Evolutionary conservation across 257 asterid genomes (phyloP), one percentile per base, ranked within the genome.

Genomic region (Nicotiana obtusifolia): DNA sequence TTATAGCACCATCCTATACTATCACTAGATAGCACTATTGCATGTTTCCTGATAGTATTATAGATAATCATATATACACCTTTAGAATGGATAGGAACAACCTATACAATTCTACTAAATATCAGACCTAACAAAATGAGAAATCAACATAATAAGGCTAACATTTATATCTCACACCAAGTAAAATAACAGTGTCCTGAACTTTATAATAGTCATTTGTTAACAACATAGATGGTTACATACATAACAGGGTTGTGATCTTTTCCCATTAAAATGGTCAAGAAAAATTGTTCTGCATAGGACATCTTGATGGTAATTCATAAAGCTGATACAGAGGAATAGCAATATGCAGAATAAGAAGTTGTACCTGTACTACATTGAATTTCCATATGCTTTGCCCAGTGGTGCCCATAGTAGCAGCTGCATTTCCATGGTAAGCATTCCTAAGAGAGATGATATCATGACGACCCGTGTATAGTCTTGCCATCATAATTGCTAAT

Each of bases 351-450:
- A 75, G 2, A 49, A 24, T 49, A 49, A 0, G 10, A 64, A 13
- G 33, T 64, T 44, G 31, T 84, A 95, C 99, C 99, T 95, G 99
- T 54, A 93, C 90, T 81, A 93, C 91, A 62, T 95, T 95, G 92
- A 92, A 95, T 57, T 94, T 95, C 84, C 93, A 95, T 84, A 89
- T 88, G 85, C 92, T 88, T 83, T 92, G 98, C 64, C 95, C 98
- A 69, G 99, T 95, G 77, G 95, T 89, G 14, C 89, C 94, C 99
- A 95, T 93, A 11, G 99, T 92, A 22, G 84, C 98, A 26, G 92
- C 84, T 10, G 97, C 99, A 85, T 95, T 95, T 66, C 99, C 98
- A 88, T 95, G 99, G 86, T 95, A 92, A 7, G 95, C 93, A 59
- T 94, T 95, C 91, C 99, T 91, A 24, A 95, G 59, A 14, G 99